A percentile compares a stretch with the other conserved stretches of the same genome.
Conservation (phyloP, 2,329 filamentous ascomycete species). For the Paecilomyces sp. region DNA sequence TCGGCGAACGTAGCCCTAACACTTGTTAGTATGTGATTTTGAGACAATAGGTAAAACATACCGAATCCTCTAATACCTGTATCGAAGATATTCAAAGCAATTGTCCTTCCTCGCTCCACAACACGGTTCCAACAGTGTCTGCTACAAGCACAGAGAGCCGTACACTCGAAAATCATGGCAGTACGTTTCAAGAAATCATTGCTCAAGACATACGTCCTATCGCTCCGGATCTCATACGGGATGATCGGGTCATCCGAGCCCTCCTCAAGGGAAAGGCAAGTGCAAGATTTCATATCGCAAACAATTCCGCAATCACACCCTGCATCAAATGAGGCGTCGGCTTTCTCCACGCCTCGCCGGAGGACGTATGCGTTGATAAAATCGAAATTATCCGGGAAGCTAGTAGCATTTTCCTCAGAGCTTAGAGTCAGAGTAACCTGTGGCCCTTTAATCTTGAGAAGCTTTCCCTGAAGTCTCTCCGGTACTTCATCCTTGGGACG, state of each 20-base stretch:
- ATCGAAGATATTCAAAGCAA: constrained; percentile 37
- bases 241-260: constrained; percentile 21
- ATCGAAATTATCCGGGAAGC: constrained; percentile 27
- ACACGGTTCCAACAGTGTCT: constrained; percentile 35
- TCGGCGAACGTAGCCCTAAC: constrained; percentile 32
- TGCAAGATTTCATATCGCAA: constrained; percentile 20
- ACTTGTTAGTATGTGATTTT: too few relatives aligned
- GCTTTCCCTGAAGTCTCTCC: constrained; percentile 15
- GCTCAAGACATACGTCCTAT: constrained; percentile 18
- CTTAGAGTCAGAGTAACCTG: constrained; percentile 14
- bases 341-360: constrained; percentile 20
- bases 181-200: constrained; percentile 24
- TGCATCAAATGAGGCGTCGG: constrained; percentile 20
- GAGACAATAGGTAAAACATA: constrained; percentile 8
- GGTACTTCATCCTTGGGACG: constrained; percentile 1
- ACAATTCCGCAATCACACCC: constrained; percentile 23
- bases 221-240: constrained; percentile 17
- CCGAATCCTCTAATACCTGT: constrained; percentile 36
- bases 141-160: constrained; percentile 27
- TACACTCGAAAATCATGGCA: constrained; percentile 37
- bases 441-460: constrained; percentile 20
- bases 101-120: constrained; percentile 31
- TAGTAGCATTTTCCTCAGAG: constrained; percentile 11
- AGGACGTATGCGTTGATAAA: constrained; percentile 31
- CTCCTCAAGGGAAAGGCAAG: constrained; percentile 24